phyloP scores from a whole-genome alignment of 768 basidiomycete species.

The Russula sp. region DNA sequence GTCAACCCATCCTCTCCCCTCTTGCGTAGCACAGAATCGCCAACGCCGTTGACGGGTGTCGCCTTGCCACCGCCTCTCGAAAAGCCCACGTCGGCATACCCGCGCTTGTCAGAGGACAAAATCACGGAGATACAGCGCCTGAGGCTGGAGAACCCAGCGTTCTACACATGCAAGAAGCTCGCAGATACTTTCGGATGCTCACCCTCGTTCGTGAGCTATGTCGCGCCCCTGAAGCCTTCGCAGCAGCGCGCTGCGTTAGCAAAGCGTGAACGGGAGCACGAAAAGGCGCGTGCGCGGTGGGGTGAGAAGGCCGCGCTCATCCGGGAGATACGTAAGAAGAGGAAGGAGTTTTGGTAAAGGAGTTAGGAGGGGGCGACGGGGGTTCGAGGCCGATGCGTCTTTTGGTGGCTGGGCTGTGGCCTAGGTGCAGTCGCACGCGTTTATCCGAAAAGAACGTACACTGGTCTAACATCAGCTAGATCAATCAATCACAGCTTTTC shows the following conservation, averaged over 20 bases:
- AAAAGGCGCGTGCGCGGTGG: conserved; percentile 49
- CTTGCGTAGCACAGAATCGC: conserved; percentile 34
- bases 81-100: conserved; percentile 24
- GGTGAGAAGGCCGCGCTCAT: conserved; percentile 59
- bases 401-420: neutral
- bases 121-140: conserved; percentile 53
- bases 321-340: conserved; percentile 57
- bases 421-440: neutral
- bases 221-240: conserved; percentile 54
- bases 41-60: conserved; percentile 20
- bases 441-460: neutral
- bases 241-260: conserved; percentile 38
- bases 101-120: conserved; percentile 43
- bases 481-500: too few species aligned
- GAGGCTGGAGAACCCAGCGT: conserved; percentile 47
- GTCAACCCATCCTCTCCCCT: conserved; percentile 67
- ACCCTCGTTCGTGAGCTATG: conserved; percentile 52
- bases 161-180: conserved; percentile 57
- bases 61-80: conserved; percentile 26
- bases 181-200: conserved; percentile 74
- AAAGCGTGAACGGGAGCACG: conserved; percentile 42
- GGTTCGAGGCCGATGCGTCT: neutral
- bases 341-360: conserved; percentile 63
- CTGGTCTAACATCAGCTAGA: too few species aligned
- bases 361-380: neutral